Evolutionary conservation across 257 asterid genomes (phyloP), one percentile per base, ranked within the genome.

Genomic region (Knoxia roxburghii): DNA sequence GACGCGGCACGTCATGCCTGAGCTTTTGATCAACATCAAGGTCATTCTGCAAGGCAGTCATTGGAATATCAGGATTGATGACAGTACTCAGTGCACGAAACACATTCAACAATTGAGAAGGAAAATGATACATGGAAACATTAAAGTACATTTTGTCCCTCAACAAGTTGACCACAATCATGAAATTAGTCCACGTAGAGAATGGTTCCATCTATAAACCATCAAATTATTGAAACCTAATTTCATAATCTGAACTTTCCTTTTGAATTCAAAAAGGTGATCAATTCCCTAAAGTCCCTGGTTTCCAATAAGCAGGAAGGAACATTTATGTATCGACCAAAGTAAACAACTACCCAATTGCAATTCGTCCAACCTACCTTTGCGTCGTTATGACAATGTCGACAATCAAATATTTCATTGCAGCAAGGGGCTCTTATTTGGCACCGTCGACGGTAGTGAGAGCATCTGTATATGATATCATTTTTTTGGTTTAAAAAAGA

Each of bases 351-450:
- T 6, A 55, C 17, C 27, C 15, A 24, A 8, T 18, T 23, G 37
- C 50, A 61, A 35, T 24, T 52, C 67, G 65, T 46, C 4, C 48
- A 72, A 57, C 66, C 69, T 73, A 87, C 98, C 87, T 86, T 85
- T 64, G 86, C 88, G 51, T 91, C 96, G n/a, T 91, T 89, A 81
- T 91, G 98, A 75, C 98, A 91, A 80, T 91, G 96, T 55, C 95
- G 93, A 63, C 98, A 91, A 73, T 79, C 83, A 74, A 87, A 91
- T 70, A 89, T 68, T 73, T 87, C 95, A 73, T 84, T 71, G 84
- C 98, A 89, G 67, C 96, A 89, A 21, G 97, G 97, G 69, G 97
- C 89, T 78, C 86, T 81, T 53, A 91, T 83, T 62, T 78, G 87
- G 76, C 98, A 91, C 79, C 96, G 83, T 57, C 96, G 86, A 12